Base-by-base conservation (phyloP, 1,284 basidiomycete genomes). In the Cystobasidium slooffiae region DNA sequence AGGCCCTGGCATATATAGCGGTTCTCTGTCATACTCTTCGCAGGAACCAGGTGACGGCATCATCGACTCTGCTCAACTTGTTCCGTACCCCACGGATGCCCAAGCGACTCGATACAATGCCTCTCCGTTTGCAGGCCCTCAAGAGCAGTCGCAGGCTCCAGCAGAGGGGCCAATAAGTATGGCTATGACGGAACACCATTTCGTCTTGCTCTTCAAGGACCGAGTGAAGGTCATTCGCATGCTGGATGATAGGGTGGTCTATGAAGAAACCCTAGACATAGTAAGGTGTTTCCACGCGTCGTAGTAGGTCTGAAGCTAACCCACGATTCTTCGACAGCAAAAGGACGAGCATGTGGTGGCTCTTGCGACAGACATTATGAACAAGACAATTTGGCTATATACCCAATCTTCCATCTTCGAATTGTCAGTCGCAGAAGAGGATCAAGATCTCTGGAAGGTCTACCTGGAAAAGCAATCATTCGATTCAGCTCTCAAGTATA, bases 351-450 rank as follows among this genome's bases (percentile, higher is more conserved):
- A 84, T 66, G 88, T 93, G 7, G 85, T 88, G 31, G 91, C 90
- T 0, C 84, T 97, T 24, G 87, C 89, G 5, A 86, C 90, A 7
- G 97, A 99, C 82, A 89, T 91, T 8, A 88, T 92, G 5, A 88
- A 92, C 8, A 89, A 88, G 80, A 98, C 96, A 4, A 96, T 91
- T 79, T 99, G 97, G 97, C 87, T 97, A 1, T 97, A 92, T 81
- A 95, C 96, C 0, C 89, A 93, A 78, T 87, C 90, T 74, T 91
- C 92, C 0, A 87, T 99, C 56, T 94, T 93, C 79, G 97, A 99
- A 80, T 84, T 99, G 20, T 88, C 91, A 16, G 86, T 94, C 18
- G 86, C 86, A 10, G 92, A 96, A 78, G 97, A 99, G 84, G 91
- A 92, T 79, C 88, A 95, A 3, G 91, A 98, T 80, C 90, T 99